phyloP scores from a whole-genome alignment of 164 flowering plant genomes.

The Euptelea pleiosperma region DNA sequence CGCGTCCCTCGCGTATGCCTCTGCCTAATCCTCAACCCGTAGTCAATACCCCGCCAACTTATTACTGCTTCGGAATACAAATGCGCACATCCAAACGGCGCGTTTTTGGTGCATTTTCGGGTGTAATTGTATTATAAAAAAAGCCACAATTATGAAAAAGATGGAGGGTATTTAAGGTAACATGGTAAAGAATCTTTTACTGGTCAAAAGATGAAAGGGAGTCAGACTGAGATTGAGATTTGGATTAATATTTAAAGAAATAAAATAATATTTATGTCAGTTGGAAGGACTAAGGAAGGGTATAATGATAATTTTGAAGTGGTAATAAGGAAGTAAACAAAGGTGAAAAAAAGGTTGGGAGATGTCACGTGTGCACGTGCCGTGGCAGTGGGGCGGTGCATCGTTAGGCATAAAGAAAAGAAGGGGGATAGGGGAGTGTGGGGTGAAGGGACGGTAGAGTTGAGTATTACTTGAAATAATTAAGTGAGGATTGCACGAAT shows the following conservation, averaged over 20 bases:
- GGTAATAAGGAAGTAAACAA: neutral
- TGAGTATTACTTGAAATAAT: too few relatives aligned
- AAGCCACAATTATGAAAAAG: neutral
- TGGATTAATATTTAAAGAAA: constrained; percentile 14
- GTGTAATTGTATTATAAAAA: too few relatives aligned
- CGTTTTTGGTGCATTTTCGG: too few relatives aligned
- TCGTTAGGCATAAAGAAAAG: constrained; percentile 40
- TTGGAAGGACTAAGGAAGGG: neutral
- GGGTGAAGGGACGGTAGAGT: too few relatives aligned
- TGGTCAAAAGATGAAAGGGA: constrained; percentile 31
- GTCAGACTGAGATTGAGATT: constrained; percentile 23
- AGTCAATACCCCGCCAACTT: too few relatives aligned
- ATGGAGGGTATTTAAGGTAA: neutral
- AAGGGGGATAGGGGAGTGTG: too few relatives aligned
- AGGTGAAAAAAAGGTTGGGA: constrained; percentile 3
- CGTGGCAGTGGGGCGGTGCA: constrained; percentile 55
- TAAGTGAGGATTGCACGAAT: constrained; percentile 51
- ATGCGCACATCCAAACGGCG: too few relatives aligned
- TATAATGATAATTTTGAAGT: neutral
- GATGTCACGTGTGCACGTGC: constrained; percentile 73
- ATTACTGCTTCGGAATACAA: too few relatives aligned
- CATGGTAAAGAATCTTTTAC: constrained; percentile 29
- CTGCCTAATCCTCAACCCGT: too few relatives aligned
- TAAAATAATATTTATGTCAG: constrained; percentile 15
- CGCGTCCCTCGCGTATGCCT: too few relatives aligned